phyloP scores from a whole-genome alignment of 2,329 filamentous ascomycete genomes.

The Ophiocordyceps sinensis region DNA sequence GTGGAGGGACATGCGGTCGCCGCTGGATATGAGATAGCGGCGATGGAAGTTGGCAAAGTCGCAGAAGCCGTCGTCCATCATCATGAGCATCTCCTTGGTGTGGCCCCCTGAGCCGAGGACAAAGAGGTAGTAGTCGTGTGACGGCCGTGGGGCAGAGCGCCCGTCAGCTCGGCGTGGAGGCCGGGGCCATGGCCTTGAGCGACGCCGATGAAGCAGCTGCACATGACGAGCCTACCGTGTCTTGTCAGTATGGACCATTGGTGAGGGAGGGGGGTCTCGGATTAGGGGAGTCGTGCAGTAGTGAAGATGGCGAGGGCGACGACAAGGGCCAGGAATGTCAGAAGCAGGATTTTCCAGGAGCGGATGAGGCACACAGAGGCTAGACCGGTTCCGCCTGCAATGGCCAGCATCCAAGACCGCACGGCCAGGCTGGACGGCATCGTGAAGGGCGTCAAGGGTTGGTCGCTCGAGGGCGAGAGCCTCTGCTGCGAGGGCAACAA shows the following conservation, averaged over 20 bases:
- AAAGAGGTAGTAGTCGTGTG: constrained; percentile 49
- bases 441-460: too few relatives aligned
- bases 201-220: constrained; percentile 11
- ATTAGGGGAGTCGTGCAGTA: constrained; percentile 11
- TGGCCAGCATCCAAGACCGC: too few relatives aligned
- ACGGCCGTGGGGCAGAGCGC: background rate
- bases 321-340: constrained; percentile 7
- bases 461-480: too few relatives aligned
- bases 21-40: constrained; percentile 68
- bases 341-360: background rate
- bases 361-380: too few relatives aligned
- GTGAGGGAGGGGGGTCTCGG: background rate
- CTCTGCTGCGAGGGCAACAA: too few relatives aligned
- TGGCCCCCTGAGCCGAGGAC: constrained; percentile 90
- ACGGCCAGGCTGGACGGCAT: too few relatives aligned
- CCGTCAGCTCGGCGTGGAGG: background rate
- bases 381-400: too few relatives aligned
- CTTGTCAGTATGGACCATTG: background rate
- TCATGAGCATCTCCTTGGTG: constrained; percentile 84
- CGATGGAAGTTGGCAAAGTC: constrained; percentile 43
- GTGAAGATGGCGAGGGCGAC: constrained; percentile 13
- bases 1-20: constrained; percentile 52
- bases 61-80: constrained; percentile 50
- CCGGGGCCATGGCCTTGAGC: constrained; percentile 5
- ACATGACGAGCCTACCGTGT: constrained; percentile 14